Conservation (phyloP, 176 grass and related monocot species). For the Guadua angustifolia region DNA sequence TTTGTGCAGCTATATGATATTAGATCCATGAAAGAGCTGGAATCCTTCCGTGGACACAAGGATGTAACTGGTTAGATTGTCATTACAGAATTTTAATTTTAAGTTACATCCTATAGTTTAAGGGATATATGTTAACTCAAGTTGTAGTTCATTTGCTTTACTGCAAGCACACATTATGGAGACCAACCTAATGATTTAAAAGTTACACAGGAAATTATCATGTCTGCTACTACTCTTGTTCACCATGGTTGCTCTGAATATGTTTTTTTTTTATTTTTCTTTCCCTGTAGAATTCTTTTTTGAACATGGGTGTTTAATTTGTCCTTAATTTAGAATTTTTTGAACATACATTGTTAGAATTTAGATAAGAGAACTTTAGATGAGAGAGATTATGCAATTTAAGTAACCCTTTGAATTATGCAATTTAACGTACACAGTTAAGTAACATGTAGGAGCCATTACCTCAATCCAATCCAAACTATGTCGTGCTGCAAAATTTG, state of each 20-base stretch:
- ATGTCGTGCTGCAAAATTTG: background rate
- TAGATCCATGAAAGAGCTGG: constrained; percentile 99
- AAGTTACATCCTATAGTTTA: constrained; percentile 18
- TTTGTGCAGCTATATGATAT: constrained; percentile 95
- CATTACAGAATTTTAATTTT: constrained; percentile 38
- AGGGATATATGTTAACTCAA: background rate
- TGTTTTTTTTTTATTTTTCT: too few relatives aligned
- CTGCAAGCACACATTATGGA: background rate
- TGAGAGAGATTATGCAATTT: too few relatives aligned
- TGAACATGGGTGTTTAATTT: too few relatives aligned
- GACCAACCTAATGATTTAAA: constrained; percentile 1
- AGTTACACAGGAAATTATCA: background rate
- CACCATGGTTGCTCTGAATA: constrained; percentile 34
- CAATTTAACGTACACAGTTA: too few relatives aligned
- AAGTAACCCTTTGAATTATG: too few relatives aligned
- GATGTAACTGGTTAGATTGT: constrained; percentile 83
- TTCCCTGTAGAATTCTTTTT: too few relatives aligned
- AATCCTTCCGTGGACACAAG: constrained; percentile 99
- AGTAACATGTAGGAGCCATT: too few relatives aligned
- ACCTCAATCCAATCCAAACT: too few relatives aligned
- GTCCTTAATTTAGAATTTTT: too few relatives aligned
- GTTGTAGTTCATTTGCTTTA: constrained; percentile 31
- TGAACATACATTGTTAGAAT: too few relatives aligned
- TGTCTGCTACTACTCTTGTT: background rate
- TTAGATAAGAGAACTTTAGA: too few relatives aligned